Base-by-base conservation (phyloP, 2,329 filamentous ascomycete genomes). In the Fusarium floridanum region DNA sequence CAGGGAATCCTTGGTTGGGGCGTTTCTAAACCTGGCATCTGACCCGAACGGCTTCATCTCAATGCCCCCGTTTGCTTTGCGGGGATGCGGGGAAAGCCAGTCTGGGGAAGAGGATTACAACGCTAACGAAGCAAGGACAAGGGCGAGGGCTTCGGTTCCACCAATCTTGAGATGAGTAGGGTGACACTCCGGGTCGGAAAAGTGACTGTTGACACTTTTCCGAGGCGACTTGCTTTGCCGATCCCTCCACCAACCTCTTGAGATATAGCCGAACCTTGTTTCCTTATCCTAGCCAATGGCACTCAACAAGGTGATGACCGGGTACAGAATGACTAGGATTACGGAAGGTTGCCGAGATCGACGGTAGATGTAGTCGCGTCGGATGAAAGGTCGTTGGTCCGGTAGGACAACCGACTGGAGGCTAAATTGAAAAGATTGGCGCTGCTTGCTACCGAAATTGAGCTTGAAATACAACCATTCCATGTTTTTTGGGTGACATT, bases 11-110 rank as follows among this genome's bases (percentile, higher is more conserved):
- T 24, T 53, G 32, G 20, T 24, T 22, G 12, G 27, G 24, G 29
- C 59, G 29, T 48, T 22, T 39, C 27, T 39, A 22, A 20, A 7
- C n/a, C 61, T 43, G 36, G 36, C 61, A 57, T 57, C 48, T 64
- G 61, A 57, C 61, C 61, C 45, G 27, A 64, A 24, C 29, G 32
- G n/a, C 61, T 64, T 37, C 43, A 41, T 50, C 32, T 39, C 60
- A 27, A 22, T 22, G 41, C 32, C 60, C 45, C 45, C 37, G 39
- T 41, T 64, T n/a, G 61, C n/a, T 24, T 56, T 56, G 61, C 61
- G 61, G 61, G 61, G 61, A 64, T 64, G 61, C 61, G 61, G 61
- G 61, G 61, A 57, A 64, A 27, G n/a, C 11, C 36, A 29, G 48
- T 64, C 61, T 57, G 48, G 61, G 61, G 61, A 64, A 64, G 45